Base-by-base conservation (phyloP, 495 filamentous ascomycete species). In the Extremus antarcticus region DNA sequence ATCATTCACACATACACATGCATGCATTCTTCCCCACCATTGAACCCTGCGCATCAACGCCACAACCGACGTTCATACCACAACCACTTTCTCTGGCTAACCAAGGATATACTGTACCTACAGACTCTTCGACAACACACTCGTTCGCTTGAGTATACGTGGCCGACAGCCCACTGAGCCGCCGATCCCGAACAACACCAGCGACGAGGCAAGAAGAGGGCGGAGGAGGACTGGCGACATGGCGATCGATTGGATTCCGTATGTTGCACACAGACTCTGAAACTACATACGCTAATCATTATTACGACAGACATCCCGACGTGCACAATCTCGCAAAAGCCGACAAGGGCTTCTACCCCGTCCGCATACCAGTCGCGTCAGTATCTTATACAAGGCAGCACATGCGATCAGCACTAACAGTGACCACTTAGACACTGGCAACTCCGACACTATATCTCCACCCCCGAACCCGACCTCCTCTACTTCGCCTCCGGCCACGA, bases 371-470 rank as follows among this genome's bases (percentile, higher is more conserved):
- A 32, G 80, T 82, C 62, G 79, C 80, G 85, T 88, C 65, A 66
- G 84, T 80, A 20, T 43, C 39, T 48, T 35, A n/a, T 13, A 35
- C 7, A 4, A 7, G 29, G 29, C 4, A 35, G 7, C 29, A 35
- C 29, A 13, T 35, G 29, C 4, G 13, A 7, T 4, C 13, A 25
- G 17, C 0, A n/a, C 53, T 66, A 56, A 63, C 62, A 46, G 54
- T 47, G 29, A 29, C 35, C 1, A 47, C 19, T 19, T 56, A 95
- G 90, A 59, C 92, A 98, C 69, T 86, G 83, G 74, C 92, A 98
- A 70, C 79, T 98, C 47, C 87, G 90, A 49, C 89, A 94, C 61
- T 82, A 94, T 59, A 84, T 97, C 64, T 91, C 86, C 67, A 84
- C 82, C 25, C 83, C 87, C 51, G 78, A 83, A 54, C 78, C 81